A percentile compares a stretch with the other conserved stretches of the same genome.
phyloP scores from a whole-genome alignment of 495 filamentous ascomycete genomes.

The Penicillium daleae region DNA sequence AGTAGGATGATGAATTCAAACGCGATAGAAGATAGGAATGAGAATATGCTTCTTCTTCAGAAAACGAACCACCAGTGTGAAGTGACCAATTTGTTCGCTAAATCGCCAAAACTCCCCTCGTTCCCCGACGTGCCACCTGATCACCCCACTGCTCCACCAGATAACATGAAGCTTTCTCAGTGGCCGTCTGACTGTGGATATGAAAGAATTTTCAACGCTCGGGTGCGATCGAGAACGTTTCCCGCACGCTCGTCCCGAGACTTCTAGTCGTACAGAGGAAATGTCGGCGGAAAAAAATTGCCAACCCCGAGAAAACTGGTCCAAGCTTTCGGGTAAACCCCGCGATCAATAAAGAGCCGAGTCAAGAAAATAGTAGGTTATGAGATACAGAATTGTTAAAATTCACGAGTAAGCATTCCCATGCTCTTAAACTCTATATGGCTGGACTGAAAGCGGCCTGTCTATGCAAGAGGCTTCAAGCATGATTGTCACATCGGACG shows the following conservation, averaged over 20 bases:
- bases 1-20: not conserved
- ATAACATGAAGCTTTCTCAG: constrained; percentile 1
- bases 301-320: not conserved
- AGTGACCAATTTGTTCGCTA: not conserved
- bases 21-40: not conserved
- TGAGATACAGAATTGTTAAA: not conserved
- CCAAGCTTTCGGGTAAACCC: constrained; percentile 1
- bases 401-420: not conserved
- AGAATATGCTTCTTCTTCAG: not conserved
- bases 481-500: too few relatives aligned
- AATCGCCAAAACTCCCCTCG: not conserved
- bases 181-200: constrained; percentile 1
- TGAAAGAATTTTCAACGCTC: not conserved
- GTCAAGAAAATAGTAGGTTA: not conserved
- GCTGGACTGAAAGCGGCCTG: too few relatives aligned
- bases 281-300: not conserved
- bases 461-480: not conserved
- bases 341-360: not conserved
- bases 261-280: not conserved
- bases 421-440: not conserved
- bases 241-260: not conserved
- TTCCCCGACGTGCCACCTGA: constrained; percentile 1
- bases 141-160: constrained; percentile 10
- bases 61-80: not conserved
- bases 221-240: not conserved